phyloP scores from a whole-genome alignment of 140 eudicot genomes.

The Oenanthe javanica region DNA sequence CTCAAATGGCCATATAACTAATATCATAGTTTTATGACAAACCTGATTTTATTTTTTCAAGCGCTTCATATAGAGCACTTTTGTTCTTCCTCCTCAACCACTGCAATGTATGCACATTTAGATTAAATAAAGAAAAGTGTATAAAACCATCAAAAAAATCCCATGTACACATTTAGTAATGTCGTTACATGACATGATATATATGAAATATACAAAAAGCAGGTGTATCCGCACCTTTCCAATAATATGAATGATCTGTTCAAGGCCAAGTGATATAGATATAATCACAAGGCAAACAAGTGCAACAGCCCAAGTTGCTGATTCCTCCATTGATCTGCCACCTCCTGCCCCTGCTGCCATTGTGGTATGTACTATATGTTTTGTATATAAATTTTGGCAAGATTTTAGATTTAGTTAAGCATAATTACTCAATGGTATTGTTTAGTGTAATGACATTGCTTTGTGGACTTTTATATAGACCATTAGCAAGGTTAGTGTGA shows the following conservation, averaged over 20 bases:
- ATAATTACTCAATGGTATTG: background rate
- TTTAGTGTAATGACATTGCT: background rate
- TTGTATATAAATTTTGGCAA: background rate
- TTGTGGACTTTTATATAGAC: background rate
- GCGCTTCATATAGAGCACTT: constrained; percentile 43
- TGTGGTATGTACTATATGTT: background rate
- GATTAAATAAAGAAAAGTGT: background rate
- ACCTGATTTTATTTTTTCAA: constrained; percentile 46
- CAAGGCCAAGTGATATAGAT: constrained; percentile 41
- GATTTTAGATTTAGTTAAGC: background rate
- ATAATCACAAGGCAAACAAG: constrained; percentile 48
- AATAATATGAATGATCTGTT: constrained; percentile 31
- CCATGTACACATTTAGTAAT: background rate
- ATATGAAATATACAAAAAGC: background rate
- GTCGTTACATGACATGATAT: background rate
- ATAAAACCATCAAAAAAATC: background rate
- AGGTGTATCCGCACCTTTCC: constrained; percentile 30
- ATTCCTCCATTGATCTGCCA: constrained; percentile 43
- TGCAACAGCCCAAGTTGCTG: constrained; percentile 80
- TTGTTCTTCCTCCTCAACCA: constrained; percentile 38
- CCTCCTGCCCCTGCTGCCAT: constrained; percentile 34
- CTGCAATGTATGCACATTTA: constrained; percentile 16
- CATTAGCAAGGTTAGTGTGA: background rate
- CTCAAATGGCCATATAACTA: background rate
- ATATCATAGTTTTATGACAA: background rate